These are phyloP conservation scores for Suillus placidus DNA, from an alignment of 768 basidiomycete genomes.

Conservation along the genomic window DNA sequence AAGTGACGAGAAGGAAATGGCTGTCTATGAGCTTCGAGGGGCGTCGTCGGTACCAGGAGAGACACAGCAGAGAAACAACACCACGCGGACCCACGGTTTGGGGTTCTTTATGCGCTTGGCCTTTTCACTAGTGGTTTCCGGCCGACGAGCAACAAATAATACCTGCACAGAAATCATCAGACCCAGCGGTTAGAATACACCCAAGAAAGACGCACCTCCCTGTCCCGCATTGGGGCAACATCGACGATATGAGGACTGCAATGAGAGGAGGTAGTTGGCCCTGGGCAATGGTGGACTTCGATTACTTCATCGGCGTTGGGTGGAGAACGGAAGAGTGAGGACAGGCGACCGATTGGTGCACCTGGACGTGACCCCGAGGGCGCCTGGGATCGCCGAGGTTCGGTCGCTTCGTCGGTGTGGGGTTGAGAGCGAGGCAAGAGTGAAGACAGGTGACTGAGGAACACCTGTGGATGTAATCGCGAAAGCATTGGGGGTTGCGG, in stretches of 20 bases:
- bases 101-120: neutral
- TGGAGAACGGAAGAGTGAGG: neutral
- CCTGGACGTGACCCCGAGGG: neutral
- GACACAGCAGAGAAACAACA: neutral
- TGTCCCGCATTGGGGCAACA: neutral
- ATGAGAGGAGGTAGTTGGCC: too few relatives aligned
- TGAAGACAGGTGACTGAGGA: too few relatives aligned
- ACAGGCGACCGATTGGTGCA: neutral
- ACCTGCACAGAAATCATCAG: neutral
- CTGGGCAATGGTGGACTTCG: neutral
- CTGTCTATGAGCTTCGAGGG: too few relatives aligned
- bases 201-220: neutral
- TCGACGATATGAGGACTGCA: neutral
- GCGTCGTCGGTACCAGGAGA: neutral
- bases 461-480: too few relatives aligned
- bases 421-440: too few relatives aligned
- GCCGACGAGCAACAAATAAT: neutral
- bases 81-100: neutral
- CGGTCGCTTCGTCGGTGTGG: too few relatives aligned
- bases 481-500: too few relatives aligned
- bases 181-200: neutral
- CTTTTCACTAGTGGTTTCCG: neutral
- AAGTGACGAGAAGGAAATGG: too few relatives aligned
- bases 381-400: too few relatives aligned
- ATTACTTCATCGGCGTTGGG: neutral